Conservation (phyloP, 768 basidiomycete genomes). For the Albatrellus ellisii region DNA sequence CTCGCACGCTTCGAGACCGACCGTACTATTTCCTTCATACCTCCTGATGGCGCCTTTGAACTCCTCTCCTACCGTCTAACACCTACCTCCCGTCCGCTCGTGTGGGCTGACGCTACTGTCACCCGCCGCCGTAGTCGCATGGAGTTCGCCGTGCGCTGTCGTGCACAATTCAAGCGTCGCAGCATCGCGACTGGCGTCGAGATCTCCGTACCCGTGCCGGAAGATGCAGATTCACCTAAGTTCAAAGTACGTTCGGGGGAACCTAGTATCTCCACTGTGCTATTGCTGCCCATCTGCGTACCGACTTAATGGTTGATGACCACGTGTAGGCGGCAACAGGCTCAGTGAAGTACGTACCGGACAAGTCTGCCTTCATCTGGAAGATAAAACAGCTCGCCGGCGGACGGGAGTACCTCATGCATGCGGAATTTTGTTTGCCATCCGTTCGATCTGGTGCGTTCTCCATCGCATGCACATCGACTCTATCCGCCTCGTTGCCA, state of each 20-base stretch:
- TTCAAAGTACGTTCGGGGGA: slow-evolving; percentile 55
- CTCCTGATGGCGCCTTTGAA: slow-evolving; percentile 97
- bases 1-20: slow-evolving; percentile 96
- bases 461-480: too few species aligned
- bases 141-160: slow-evolving; percentile 91
- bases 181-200: slow-evolving; percentile 98
- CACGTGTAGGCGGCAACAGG: slow-evolving; percentile 91
- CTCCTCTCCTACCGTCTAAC: slow-evolving; percentile 95
- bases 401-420: slow-evolving; percentile 91
- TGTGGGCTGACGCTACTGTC: slow-evolving; percentile 95
- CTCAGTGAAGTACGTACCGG: slow-evolving; percentile 91
- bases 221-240: slow-evolving; percentile 95
- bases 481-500: too few species aligned
- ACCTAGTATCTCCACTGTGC: background rate
- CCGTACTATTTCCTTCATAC: slow-evolving; percentile 97
- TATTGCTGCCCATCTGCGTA: too few species aligned
- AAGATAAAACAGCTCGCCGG: slow-evolving; percentile 98
- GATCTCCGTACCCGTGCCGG: slow-evolving; percentile 96
- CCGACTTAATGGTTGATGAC: background rate
- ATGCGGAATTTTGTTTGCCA: slow-evolving; percentile 93
- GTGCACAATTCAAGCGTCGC: slow-evolving; percentile 94
- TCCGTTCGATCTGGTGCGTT: slow-evolving; percentile 78
- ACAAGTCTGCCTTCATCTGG: slow-evolving; percentile 98
- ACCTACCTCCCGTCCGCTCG: slow-evolving; percentile 89
- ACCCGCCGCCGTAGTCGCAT: slow-evolving; percentile 86